Percentiles rank a stretch among this genome's conserved stretches.
These are phyloP conservation scores for Pleurotus platypus DNA, from an alignment of 768 basidiomycete species.

Conservation along the genomic window DNA sequence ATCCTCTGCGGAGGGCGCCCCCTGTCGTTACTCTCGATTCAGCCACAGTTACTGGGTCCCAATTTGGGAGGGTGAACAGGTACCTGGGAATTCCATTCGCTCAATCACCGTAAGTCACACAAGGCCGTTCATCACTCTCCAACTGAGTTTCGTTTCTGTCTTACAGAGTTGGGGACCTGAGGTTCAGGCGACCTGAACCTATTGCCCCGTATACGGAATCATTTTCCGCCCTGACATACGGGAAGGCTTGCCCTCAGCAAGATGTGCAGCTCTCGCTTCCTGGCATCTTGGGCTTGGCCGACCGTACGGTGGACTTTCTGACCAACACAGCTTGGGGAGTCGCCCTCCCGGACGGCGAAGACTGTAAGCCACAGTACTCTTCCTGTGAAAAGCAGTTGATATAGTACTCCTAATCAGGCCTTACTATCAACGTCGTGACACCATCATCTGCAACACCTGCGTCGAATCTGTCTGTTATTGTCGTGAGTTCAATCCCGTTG, in stretches of 20 bases:
- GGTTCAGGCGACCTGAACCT: conserved; percentile 25
- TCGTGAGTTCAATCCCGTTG: conserved; percentile 28
- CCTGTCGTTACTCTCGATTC: conserved; percentile 33
- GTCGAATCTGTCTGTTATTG: conserved; percentile 44
- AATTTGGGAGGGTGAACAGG: conserved; percentile 26
- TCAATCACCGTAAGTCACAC: conserved; percentile 39
- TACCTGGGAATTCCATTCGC: conserved; percentile 57
- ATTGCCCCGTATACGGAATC: conserved; percentile 22
- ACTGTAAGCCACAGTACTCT: conserved; percentile 29
- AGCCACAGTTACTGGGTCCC: conserved; percentile 39
- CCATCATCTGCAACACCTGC: conserved; percentile 30
- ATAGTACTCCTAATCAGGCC: conserved; percentile 18
- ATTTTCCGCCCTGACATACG: conserved; percentile 24
- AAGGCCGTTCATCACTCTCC: too few species aligned
- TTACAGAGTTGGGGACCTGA: conserved; percentile 12
- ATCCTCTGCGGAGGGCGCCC: conserved; percentile 6
- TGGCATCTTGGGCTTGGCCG: conserved; percentile 20
- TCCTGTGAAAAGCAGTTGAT: neutral
- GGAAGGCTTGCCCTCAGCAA: conserved; percentile 27
- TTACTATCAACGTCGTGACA: conserved; percentile 45
- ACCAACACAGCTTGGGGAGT: conserved; percentile 21
- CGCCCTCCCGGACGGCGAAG: conserved; percentile 32
- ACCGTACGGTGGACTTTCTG: conserved; percentile 24
- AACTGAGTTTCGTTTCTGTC: too few species aligned
- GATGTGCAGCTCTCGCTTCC: conserved; percentile 19